phyloP scores from a whole-genome alignment of 768 basidiomycete genomes.

The Fomitopsis pulvina region DNA sequence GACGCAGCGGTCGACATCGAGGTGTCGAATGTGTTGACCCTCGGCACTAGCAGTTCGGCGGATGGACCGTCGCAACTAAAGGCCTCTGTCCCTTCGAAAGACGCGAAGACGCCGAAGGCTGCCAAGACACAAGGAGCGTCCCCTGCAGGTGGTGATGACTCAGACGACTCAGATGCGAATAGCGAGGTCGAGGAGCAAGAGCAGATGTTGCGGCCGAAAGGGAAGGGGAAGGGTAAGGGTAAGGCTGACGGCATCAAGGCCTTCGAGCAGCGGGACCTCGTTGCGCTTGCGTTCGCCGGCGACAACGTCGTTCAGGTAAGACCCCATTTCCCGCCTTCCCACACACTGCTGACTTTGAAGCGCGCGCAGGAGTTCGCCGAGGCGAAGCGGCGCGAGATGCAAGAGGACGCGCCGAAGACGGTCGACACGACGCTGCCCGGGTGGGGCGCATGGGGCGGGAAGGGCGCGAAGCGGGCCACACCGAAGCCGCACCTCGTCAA shows the following conservation, averaged over 20 bases:
- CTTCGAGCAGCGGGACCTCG: slow-evolving; percentile 88
- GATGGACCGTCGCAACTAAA: slow-evolving; percentile 11
- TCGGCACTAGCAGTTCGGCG: slow-evolving; percentile 6
- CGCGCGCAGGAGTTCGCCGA: slow-evolving; percentile 71
- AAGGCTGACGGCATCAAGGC: slow-evolving; percentile 43
- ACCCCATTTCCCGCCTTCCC: not conserved
- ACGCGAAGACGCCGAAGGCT: not conserved
- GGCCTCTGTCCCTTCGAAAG: not conserved
- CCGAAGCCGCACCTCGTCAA: slow-evolving; percentile 73
- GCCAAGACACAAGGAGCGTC: not conserved
- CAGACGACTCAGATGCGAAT: slow-evolving; percentile 47
- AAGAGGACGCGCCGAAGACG: slow-evolving; percentile 80
- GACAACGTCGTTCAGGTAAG: slow-evolving; percentile 91
- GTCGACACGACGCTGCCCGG: slow-evolving; percentile 90
- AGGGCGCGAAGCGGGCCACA: slow-evolving; percentile 52
- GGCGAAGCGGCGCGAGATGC: slow-evolving; percentile 75
- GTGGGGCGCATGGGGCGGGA: slow-evolving; percentile 95
- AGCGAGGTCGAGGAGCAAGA: slow-evolving; percentile 74
- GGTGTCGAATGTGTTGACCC: slow-evolving; percentile 40
- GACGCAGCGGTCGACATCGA: slow-evolving; percentile 81
- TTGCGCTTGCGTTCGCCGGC: slow-evolving; percentile 92
- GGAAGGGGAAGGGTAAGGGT: slow-evolving; percentile 39
- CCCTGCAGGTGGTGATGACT: slow-evolving; percentile 17
- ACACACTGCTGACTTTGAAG: slow-evolving; percentile 1
- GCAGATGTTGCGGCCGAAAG: slow-evolving; percentile 24